These are phyloP conservation scores for Musa beccarii DNA, from an alignment of 176 grass and related monocot species.

Conservation along the genomic window DNA sequence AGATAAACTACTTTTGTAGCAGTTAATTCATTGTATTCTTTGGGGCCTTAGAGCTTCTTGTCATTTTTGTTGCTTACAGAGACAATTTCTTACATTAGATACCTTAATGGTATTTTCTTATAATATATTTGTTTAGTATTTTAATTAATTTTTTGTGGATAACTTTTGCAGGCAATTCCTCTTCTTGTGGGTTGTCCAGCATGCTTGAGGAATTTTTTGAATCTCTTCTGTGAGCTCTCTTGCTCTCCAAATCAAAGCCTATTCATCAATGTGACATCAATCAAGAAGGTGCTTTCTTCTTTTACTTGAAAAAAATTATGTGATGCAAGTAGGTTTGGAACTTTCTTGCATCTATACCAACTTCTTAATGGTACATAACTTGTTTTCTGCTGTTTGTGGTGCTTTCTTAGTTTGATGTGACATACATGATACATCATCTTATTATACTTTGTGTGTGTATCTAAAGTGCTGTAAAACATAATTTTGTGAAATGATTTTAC, in stretches of 20 bases:
- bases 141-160: slow-evolving; percentile 6
- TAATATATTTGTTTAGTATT: slow-evolving; percentile 23
- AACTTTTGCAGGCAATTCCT: slow-evolving; percentile 69
- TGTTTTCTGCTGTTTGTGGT: neutral
- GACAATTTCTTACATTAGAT: too few species aligned
- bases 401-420: neutral
- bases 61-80: neutral
- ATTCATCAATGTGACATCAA: slow-evolving; percentile 93
- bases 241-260: slow-evolving; percentile 96
- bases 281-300: slow-evolving; percentile 49
- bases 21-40: too few species aligned
- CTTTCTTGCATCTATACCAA: neutral
- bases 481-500: slow-evolving; percentile 13
- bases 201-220: slow-evolving; percentile 97
- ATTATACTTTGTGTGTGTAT: neutral
- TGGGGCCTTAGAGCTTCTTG: too few species aligned
- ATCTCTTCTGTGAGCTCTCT: slow-evolving; percentile 85
- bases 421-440: too few species aligned
- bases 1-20: too few species aligned
- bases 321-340: neutral
- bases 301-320: slow-evolving; percentile 6
- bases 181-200: slow-evolving; percentile 99
- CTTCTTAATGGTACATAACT: neutral
- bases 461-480: slow-evolving; percentile 11
- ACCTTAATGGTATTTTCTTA: neutral